Conservation (phyloP, 371 early-diverging fungal genomes). For the Mortierella sp. region DNA sequence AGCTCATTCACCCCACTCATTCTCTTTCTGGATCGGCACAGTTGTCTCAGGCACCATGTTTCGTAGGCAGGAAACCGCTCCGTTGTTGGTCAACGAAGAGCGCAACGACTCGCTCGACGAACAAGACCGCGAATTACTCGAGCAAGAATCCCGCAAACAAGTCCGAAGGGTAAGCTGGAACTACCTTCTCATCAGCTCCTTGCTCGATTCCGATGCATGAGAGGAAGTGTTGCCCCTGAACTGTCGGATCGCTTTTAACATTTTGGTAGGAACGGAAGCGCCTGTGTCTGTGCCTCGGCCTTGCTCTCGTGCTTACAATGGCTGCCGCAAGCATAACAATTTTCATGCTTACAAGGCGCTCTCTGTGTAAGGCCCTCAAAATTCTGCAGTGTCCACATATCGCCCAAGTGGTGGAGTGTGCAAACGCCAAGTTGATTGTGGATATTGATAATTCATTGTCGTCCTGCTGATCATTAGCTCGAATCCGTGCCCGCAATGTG, state of each 20-base stretch:
- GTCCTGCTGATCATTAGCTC: neutral
- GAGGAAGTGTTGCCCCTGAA: neutral
- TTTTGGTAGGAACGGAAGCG: slow-evolving; percentile 24
- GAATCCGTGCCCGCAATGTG: slow-evolving; percentile 69
- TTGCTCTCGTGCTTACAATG: slow-evolving; percentile 31
- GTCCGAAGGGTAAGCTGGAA: slow-evolving; percentile 17
- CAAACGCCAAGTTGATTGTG: neutral
- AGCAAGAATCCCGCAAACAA: slow-evolving; percentile 29
- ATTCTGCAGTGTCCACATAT: neutral
- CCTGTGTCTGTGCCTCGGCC: slow-evolving; percentile 35
- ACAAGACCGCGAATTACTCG: slow-evolving; percentile 36
- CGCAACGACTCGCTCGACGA: slow-evolving; percentile 46
- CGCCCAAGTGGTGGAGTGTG: neutral
- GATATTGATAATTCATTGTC: neutral
- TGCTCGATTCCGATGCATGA: neutral
- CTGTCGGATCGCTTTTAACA: neutral
- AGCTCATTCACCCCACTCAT: too few species aligned
- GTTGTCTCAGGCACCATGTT: slow-evolving; percentile 14
- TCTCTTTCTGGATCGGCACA: too few species aligned
- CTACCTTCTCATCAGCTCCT: too few species aligned
- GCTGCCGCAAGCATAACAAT: slow-evolving; percentile 31
- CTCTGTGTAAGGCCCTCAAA: slow-evolving; percentile 6
- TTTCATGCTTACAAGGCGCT: slow-evolving; percentile 17
- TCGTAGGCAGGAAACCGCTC: slow-evolving; percentile 28
- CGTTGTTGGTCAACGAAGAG: slow-evolving; percentile 46